Evolutionary conservation across 768 basidiomycete species (phyloP).

Genomic region (Tulasnella sp.): DNA sequence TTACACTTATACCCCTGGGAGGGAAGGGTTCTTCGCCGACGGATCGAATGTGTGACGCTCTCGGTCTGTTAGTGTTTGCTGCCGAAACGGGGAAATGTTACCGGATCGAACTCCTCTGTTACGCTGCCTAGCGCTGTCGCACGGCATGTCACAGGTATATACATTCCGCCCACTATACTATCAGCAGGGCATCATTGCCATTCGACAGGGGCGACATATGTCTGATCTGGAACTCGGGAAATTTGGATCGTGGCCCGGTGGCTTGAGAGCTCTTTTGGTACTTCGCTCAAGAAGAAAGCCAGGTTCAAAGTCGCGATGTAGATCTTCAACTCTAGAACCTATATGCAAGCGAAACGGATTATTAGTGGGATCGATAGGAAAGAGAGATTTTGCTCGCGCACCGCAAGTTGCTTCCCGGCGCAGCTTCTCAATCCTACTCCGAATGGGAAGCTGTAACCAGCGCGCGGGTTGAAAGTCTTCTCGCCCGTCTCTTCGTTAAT

Average conservation of each 20-base stretch:
- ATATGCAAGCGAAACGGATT: neutral
- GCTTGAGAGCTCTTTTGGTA: neutral
- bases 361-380: neutral
- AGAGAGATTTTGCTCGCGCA: neutral
- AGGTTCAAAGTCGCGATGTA: constrained; percentile 7
- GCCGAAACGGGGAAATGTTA: no score
- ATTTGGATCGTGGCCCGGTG: neutral
- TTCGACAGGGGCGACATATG: neutral
- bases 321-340: constrained; percentile 3
- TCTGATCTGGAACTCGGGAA: neutral
- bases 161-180: no score
- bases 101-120: neutral
- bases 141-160: no score
- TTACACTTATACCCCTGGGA: no score
- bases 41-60: no score
- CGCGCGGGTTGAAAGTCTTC: neutral
- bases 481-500: neutral
- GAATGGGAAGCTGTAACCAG: constrained; percentile 8
- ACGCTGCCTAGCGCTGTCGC: neutral
- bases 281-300: constrained; percentile 3
- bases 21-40: no score
- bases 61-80: no score
- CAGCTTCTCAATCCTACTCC: constrained; percentile 1
- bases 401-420: neutral
- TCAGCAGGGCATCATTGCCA: no score